Conservation (phyloP, 352 stramenopile genomes). For the Thalassiosira exigua region DNA sequence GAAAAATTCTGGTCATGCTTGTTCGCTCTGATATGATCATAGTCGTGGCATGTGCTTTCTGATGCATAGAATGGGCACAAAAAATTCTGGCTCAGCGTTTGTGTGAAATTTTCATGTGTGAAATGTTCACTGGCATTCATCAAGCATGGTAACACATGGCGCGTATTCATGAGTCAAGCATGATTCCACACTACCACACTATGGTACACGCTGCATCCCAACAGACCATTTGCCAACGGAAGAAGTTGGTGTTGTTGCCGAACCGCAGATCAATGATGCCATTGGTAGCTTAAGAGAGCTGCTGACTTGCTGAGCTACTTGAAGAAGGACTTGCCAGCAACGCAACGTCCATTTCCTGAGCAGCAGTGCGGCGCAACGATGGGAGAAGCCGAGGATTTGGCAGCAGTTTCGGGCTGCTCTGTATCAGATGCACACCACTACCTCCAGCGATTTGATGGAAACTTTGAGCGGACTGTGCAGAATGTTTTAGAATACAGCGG, state of each 20-base stretch:
- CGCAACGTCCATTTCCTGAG: no score
- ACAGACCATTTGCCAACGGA: background rate
- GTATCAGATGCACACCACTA: background rate
- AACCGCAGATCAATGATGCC: background rate
- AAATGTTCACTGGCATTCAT: background rate
- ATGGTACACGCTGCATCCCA: background rate
- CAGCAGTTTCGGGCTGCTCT: slow-evolving; percentile 2
- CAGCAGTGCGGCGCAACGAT: no score
- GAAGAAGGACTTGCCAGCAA: no score
- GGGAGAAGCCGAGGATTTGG: background rate
- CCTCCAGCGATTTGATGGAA: slow-evolving; percentile 10
- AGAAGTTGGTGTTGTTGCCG: background rate
- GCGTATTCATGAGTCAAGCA: background rate
- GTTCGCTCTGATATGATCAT: background rate
- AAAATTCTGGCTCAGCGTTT: background rate
- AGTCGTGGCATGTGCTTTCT: background rate
- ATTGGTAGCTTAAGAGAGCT: background rate
- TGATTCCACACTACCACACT: background rate
- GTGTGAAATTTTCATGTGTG: background rate
- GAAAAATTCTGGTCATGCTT: background rate
- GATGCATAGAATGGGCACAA: background rate
- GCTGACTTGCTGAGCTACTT: background rate
- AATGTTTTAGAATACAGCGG: background rate
- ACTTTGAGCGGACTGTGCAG: background rate
- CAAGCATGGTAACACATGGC: background rate